Base-by-base conservation (phyloP, 306 rosid genomes). In the Luffa acutangula region DNA sequence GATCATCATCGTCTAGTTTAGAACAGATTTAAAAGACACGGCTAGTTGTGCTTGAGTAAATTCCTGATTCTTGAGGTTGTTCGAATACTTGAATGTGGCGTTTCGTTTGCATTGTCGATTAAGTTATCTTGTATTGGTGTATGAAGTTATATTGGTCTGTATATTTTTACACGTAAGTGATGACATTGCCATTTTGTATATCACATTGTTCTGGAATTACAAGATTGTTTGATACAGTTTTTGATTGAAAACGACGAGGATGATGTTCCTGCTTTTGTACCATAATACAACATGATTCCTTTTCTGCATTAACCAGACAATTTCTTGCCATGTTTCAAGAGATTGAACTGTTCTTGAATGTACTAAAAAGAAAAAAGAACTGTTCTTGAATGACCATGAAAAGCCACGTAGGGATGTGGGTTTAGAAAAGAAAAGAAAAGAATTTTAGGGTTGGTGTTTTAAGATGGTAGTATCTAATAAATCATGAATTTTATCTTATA, bases 61-160 rank as follows among this genome's bases (percentile, higher is more conserved):
- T 73, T 45, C 76, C 76, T 45, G 76, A 70, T 70, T 42, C 56
- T 70, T 70, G 56, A 70, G 76, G 76, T 45, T 70, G 56, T 45
- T 70, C 74, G 39, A 49, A 31, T 73, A 49, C 77, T 45, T 49
- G 78, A 52, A 6, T 73, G 57, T 13, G 42, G 21, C 33, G 10
- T 75, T 51, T 75, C 9, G 31, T 71, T 46, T 74, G 62, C 41
- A 37, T 74, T 74, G 62, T 48, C 18, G 78, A 75, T 75, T 75
- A 74, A 74, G 62, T 52, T 75, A 53, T 52, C 9, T 6, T 73
- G 57, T 51, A 31, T 74, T 74, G 59, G 58, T 74, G 78, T 75
- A 75, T 33, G 63, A 52, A 48, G 62, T 74, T 17, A 8, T 51
- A 46, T 51, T 74, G 78, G 34, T 75, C 63, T 75, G 78, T 75